Evolutionary conservation across 2,329 filamentous ascomycete genomes (phyloP).

Genomic region (Pseudogymnoascus sp.): DNA sequence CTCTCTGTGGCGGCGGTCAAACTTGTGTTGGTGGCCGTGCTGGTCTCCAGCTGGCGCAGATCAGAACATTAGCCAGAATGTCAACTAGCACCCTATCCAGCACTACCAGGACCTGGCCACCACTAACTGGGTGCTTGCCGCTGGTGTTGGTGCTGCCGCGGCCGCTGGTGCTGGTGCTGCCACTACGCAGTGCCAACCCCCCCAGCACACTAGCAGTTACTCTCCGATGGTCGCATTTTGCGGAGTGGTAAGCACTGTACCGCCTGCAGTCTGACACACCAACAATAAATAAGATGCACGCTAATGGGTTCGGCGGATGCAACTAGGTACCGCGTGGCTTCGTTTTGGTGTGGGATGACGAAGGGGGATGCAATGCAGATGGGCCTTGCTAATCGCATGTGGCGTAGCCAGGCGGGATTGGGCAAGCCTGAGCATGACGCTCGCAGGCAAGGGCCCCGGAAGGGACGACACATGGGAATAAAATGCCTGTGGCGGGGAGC

Average conservation of each 20-base stretch:
- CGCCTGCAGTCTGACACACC: background rate
- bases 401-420: background rate
- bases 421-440: background rate
- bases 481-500: background rate
- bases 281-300: constrained; percentile 2
- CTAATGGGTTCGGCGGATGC: background rate
- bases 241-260: background rate
- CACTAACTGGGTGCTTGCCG: background rate
- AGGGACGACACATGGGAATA: background rate
- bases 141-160: background rate
- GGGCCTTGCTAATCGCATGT: background rate
- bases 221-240: background rate
- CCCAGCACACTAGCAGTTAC: background rate
- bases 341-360: background rate
- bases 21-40: background rate
- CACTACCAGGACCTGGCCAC: background rate
- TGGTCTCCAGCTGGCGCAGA: background rate
- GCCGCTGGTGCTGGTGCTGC: background rate
- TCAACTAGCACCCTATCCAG: background rate
- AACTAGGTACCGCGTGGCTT: background rate
- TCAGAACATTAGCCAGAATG: background rate
- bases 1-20: background rate
- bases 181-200: background rate
- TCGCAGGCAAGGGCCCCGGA: background rate
- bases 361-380: background rate